Evolutionary conservation across 192 early-diverging fungal species (phyloP).

Genomic region (Gryganskiella cystojenkinii): DNA sequence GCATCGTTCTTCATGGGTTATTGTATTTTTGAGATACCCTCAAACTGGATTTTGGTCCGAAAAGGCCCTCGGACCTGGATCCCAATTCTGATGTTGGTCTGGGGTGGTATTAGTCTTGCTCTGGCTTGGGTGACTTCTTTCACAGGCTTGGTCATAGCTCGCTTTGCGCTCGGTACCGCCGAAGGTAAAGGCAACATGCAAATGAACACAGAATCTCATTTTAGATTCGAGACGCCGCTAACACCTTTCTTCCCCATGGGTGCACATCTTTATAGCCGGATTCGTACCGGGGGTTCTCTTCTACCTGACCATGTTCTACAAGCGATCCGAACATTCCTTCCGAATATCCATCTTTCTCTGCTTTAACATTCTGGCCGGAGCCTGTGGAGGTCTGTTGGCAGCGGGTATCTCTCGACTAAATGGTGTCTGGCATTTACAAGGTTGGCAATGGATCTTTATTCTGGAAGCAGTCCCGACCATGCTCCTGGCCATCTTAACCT

Average conservation of each 20-base stretch:
- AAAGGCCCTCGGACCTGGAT: conserved; percentile 71
- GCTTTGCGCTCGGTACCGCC: conserved; percentile 48
- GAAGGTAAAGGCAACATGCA: conserved; percentile 17
- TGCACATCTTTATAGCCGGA: no score
- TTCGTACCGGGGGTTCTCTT: conserved; percentile 77
- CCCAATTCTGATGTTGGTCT: conserved; percentile 70
- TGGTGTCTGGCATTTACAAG: conserved; percentile 60
- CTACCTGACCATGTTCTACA: conserved; percentile 80
- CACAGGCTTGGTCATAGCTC: conserved; percentile 45
- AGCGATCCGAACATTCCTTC: conserved; percentile 70
- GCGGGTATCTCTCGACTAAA: conserved; percentile 70
- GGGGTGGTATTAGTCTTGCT: conserved; percentile 72
- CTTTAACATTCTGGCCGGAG: conserved; percentile 77
- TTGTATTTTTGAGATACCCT: conserved; percentile 82
- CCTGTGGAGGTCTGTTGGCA: conserved; percentile 79
- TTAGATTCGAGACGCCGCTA: conserved; percentile 33
- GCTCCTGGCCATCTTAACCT: conserved; percentile 62
- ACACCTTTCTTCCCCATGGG: conserved; percentile 60
- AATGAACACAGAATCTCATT: no score
- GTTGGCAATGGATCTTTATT: conserved; percentile 82
- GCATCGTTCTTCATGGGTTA: conserved; percentile 64
- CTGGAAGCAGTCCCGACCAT: conserved; percentile 74
- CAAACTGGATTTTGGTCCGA: conserved; percentile 77
- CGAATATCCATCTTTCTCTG: conserved; percentile 76
- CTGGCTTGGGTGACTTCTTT: conserved; percentile 73